Base-by-base conservation (phyloP, 768 basidiomycete genomes). In the Kwoniella dejecticola region DNA sequence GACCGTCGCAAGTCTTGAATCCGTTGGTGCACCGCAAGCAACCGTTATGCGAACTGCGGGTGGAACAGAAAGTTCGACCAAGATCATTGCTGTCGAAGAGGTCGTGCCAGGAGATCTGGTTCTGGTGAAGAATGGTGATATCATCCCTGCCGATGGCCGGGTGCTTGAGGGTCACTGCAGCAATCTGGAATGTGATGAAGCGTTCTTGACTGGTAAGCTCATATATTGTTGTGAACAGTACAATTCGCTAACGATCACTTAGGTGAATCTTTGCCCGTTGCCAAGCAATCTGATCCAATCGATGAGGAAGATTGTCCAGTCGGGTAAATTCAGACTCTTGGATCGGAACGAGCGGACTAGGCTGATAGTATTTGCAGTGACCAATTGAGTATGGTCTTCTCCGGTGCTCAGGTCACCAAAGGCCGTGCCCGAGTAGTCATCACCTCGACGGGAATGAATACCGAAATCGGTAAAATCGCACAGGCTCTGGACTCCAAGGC, bases 151-250 rank as follows among this genome's bases (percentile, higher is more conserved):
- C 61, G 81, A 80, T 50, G 77, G 69, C 30, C 74, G 84, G n/a
- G 72, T 84, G 3, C 71, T 84, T 30, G 74, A 79, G 15, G 81
- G 81, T 7, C 61, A 67, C 52, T 47, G 62, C 40, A 82, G 82
- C 17, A 83, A 83, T 64, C 76, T 84, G 30, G 83, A 84, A 70
- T 76, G 80, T 24, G 83, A 83, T 38, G 84, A 85, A 64, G 82
- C 83, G 24, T 78, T 84, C 13, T 74, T 85, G 45, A 85, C 84
- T 0, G 41, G 41, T 42, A 13, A 7, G 17, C 19, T 13, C 19
- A 42, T 12, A 84, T 83, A 59, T 84, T 84, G 71, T 19, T 19
- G 26, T 13, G 23, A 7, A 6, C 13, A 26, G 24, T 8, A 27
- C 6, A 15, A 6, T 27, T 49, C 24, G 47, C 30, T 27, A 13